A percentile compares a stretch with the other conserved stretches of the same genome.
Conservation (phyloP, 352 stramenopile genomes). For the Phytophthora idaei region DNA sequence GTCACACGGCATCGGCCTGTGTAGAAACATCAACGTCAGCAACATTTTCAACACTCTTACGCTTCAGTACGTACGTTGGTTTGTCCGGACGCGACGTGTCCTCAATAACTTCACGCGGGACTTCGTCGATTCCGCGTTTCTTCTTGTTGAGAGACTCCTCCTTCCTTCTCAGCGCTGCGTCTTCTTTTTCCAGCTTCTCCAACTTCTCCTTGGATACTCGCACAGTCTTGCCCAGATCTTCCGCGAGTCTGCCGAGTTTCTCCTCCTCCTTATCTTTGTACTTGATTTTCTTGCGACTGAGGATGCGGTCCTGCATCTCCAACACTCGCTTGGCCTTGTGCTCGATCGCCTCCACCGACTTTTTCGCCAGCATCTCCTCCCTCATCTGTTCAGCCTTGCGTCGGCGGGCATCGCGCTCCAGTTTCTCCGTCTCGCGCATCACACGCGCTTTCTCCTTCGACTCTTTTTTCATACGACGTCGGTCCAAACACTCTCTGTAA, state of each 20-base stretch:
- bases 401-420: conserved; percentile 75
- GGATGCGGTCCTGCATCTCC: conserved; percentile 88
- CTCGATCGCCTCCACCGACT: conserved; percentile 83
- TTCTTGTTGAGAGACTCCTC: conserved; percentile 87
- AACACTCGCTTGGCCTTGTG: conserved; percentile 84
- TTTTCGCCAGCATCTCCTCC: conserved; percentile 74
- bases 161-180: conserved; percentile 72
- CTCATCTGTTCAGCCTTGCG: conserved; percentile 69
- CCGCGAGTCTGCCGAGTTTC: conserved; percentile 78
- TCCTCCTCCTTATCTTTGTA: conserved; percentile 91
- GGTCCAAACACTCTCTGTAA: conserved; percentile 76
- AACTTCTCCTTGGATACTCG: conserved; percentile 78
- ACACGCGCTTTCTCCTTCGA: conserved; percentile 77
- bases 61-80: conserved; percentile 57
- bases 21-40: conserved; percentile 9
- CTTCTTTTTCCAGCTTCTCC: conserved; percentile 90
- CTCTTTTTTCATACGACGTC: conserved; percentile 77
- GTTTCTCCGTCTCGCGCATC: conserved; percentile 80
- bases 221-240: conserved; percentile 82
- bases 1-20: conserved; percentile 55
- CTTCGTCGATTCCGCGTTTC: conserved; percentile 62
- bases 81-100: conserved; percentile 50
- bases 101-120: conserved; percentile 46
- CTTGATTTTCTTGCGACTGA: conserved; percentile 89
- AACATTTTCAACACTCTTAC: neutral